Evolutionary conservation across 2,329 filamentous ascomycete genomes (phyloP), one percentile per base, ranked within the genome.

Genomic region (Beauveria sp.): DNA sequence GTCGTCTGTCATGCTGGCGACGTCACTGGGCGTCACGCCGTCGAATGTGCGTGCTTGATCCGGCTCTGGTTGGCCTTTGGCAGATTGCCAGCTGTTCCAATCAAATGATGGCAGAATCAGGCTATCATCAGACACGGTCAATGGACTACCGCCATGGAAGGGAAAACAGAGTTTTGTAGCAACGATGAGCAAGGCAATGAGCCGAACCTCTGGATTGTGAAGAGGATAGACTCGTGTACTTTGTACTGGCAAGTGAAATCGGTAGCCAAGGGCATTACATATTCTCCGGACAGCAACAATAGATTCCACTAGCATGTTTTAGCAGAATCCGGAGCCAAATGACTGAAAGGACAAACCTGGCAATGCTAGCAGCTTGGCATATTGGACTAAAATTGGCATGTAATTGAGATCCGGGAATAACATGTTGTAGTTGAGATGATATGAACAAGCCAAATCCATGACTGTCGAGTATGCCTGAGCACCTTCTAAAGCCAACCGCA

Each of bases 111-210:
- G 63, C 57, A 70, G 22, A 41, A 30, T 75, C 65, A 51, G 37
- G 14, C 30, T 24, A 20, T 37, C 22, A 50, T 55, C 41, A 30
- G 41, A 34, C 26, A 22, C 54, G 55, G n/a, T 46, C 52, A 30
- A 53, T 54, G 24, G 22, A 67, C 56, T 20, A 77, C 78, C 41
- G 69, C 72, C 76, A 67, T 91, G 85, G 50, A 96, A 84, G 0
- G 93, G 91, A 67, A 91, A 92, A 22, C 89, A 78, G 2, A 96
- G 72, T 67, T 97, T 97, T 3, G 88, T 85, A 4, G 89, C 85
- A 16, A 96, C 80, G 2, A 96, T 77, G 3, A 96, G 72, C 3
- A 91, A 76, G 4, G 86, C 80, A 60, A 91, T 78, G 1, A 97
- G 75, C 48, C 89, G 83, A 6, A 90, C 77, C 68, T 97, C 94